phyloP scores from a whole-genome alignment of 495 filamentous ascomycete species.

The Beverwykella pulmonaria region DNA sequence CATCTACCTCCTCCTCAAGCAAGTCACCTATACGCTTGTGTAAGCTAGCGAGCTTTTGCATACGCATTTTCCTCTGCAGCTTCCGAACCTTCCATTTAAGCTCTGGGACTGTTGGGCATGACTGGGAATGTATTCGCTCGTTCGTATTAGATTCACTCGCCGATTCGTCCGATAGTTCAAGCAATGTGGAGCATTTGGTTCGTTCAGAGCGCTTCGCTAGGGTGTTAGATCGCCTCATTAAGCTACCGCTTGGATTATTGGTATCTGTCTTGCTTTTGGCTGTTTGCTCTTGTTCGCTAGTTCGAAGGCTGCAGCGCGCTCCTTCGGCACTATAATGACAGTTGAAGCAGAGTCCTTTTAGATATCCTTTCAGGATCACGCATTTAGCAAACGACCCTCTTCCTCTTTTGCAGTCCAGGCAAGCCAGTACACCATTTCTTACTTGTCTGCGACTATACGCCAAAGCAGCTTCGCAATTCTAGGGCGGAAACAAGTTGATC shows the following conservation, averaged over 20 bases:
- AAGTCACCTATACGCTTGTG: slow-evolving; percentile 22
- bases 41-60: slow-evolving; percentile 20
- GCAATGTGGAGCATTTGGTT: slow-evolving; percentile 6
- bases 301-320: background rate
- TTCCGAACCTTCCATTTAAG: slow-evolving; percentile 11
- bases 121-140: slow-evolving; percentile 7
- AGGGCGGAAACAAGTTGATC: background rate
- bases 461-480: background rate
- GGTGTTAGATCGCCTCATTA: background rate
- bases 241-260: background rate
- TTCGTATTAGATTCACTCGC: slow-evolving; percentile 10
- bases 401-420: background rate
- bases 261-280: background rate
- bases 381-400: background rate
- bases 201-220: background rate
- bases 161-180: slow-evolving; percentile 19
- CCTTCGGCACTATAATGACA: background rate
- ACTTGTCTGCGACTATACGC: background rate
- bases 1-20: slow-evolving; percentile 14
- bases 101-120: slow-evolving; percentile 3
- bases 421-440: background rate
- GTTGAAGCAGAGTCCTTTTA: background rate
- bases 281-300: background rate
- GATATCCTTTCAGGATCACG: background rate
- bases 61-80: slow-evolving; percentile 13